These are phyloP conservation scores for Penicillium vulpinum DNA, from an alignment of 2,329 filamentous ascomycete species.

Conservation along the genomic window DNA sequence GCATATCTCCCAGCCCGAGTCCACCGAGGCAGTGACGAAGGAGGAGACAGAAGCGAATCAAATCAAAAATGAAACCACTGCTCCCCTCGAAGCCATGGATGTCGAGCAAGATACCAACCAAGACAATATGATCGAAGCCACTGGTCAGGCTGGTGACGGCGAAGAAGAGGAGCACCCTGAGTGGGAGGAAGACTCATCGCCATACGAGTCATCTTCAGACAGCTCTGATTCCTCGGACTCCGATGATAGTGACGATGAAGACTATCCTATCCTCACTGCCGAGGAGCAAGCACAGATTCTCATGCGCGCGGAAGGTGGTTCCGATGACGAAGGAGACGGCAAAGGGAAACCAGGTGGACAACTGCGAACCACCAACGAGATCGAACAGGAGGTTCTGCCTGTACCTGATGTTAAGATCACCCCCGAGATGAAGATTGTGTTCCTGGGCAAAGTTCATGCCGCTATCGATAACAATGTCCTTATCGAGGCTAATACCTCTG, in stretches of 20 bases:
- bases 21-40: not conserved
- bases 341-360: slow-evolving; percentile 49
- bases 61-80: not conserved
- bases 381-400: slow-evolving; percentile 61
- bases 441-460: slow-evolving; percentile 72
- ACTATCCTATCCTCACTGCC: slow-evolving; percentile 72
- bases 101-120: slow-evolving; percentile 20
- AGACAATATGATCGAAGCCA: slow-evolving; percentile 8
- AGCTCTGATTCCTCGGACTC: slow-evolving; percentile 65
- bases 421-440: slow-evolving; percentile 71
- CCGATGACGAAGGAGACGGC: slow-evolving; percentile 71
- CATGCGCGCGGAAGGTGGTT: slow-evolving; percentile 78
- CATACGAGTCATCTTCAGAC: slow-evolving; percentile 65
- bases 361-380: slow-evolving; percentile 81
- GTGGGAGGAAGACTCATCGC: slow-evolving; percentile 81
- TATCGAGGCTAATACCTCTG: slow-evolving; percentile 74
- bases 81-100: slow-evolving; percentile 29
- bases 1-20: not conserved
- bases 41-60: not conserved
- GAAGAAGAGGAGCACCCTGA: slow-evolving; percentile 63
- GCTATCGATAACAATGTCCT: slow-evolving; percentile 77
- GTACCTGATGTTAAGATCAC: slow-evolving; percentile 80
- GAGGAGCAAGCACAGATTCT: slow-evolving; percentile 82
- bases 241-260: slow-evolving; percentile 55
- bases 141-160: slow-evolving; percentile 23